Conservation (phyloP, 495 filamentous ascomycete genomes). For the Bacidia gigantensis region DNA sequence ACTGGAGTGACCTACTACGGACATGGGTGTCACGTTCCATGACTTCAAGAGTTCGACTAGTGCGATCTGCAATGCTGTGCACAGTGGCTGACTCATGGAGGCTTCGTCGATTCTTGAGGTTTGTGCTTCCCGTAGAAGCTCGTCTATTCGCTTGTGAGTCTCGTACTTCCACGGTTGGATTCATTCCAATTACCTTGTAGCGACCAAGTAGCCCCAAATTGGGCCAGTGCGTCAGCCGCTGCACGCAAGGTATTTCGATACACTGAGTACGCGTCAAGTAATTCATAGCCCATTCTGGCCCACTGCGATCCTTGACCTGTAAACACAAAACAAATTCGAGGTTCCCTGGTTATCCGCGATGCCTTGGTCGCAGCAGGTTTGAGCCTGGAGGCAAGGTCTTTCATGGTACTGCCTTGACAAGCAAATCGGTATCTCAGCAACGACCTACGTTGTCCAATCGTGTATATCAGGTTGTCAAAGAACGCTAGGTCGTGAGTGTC, state of each 20-base stretch:
- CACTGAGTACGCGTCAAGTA: conserved; percentile 3
- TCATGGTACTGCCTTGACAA: neutral
- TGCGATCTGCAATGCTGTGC: conserved; percentile 23
- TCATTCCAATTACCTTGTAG: conserved; percentile 12
- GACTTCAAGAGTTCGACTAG: conserved; percentile 18
- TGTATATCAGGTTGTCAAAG: conserved; percentile 28
- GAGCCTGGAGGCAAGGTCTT: neutral
- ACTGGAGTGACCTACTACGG: conserved; percentile 34
- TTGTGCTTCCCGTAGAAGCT: neutral
- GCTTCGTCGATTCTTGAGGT: conserved; percentile 16
- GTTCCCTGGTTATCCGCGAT: neutral
- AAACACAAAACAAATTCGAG: conserved; percentile 10
- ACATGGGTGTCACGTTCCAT: conserved; percentile 16
- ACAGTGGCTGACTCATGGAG: conserved; percentile 17
- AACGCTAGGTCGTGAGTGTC: neutral
- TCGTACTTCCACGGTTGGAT: neutral
- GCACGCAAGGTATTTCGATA: neutral
- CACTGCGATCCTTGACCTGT: conserved; percentile 16
- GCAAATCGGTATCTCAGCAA: conserved; percentile 4
- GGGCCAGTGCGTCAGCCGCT: conserved; percentile 9
- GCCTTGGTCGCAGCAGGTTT: conserved; percentile 1
- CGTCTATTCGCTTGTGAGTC: neutral
- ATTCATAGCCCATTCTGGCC: conserved; percentile 10
- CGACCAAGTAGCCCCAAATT: conserved; percentile 23
- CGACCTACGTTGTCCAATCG: conserved; percentile 24